Base-by-base conservation (phyloP, 371 early-diverging fungal species). In the Apophysomyces variabilis region DNA sequence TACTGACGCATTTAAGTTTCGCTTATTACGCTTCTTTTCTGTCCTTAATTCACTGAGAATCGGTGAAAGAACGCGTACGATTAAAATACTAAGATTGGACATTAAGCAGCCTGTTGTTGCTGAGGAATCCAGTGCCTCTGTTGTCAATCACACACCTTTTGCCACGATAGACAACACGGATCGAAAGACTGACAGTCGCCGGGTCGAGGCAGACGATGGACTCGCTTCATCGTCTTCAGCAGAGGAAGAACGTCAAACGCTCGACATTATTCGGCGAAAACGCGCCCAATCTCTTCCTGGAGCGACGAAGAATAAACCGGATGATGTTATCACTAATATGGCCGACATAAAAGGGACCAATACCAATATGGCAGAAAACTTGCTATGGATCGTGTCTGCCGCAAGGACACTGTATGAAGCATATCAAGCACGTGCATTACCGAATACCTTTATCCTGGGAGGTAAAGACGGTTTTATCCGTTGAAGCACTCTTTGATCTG, bases 221-320 rank as follows among this genome's bases (percentile, higher is more conserved):
- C 76, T 80, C 60, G 76, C 81, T 9, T 80, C 81, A 13, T 74
- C 81, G 37, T 76, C 78, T 26, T 80, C 80, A 0, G 46, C 70
- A 4, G 81, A 77, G 57, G 72, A 78, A 67, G 76, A 78, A 46
- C 57, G 46, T 36, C 72, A 69, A 57, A 74, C 73, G n/a, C 62
- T 57, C 4, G 71, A 78, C 60, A 73, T 80, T 9, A 66, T 80
- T 41, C 61, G 72, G 62, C 62, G 81, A 7, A 75, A 77, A 61
- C 67, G 71, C 11, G 66, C 64, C 35, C 62, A 64, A 54, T 45
- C 16, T 61, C 21, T 13, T 61, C 46, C 21, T 46, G 46, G 21
- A 38, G 37, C 41, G 6, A 26, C 46, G 5, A 43, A 61, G 7
- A 26, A 38, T 7, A 47, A 47, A 18, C 47, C 47, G 7, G 47